Conservation (phyloP, 169 alveolate genomes). For the Cryptosporidium meleagridis region DNA sequence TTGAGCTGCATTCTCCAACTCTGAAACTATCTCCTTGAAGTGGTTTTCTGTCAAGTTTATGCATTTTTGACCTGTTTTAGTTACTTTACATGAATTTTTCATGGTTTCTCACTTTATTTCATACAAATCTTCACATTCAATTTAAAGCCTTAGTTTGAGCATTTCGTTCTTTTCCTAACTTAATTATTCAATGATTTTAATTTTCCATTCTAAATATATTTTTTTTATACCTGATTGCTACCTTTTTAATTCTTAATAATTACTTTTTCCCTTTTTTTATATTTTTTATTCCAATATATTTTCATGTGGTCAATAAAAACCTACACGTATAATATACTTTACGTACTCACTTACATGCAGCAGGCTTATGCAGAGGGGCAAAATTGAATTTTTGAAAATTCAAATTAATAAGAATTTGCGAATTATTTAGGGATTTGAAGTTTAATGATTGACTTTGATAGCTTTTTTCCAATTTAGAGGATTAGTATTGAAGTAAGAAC, state of each 20-base stretch:
- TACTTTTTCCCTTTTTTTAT: not conserved
- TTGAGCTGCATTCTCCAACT: conserved; percentile 61
- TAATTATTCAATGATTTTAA: conserved; percentile 6
- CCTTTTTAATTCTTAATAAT: conserved; percentile 3
- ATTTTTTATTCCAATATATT: not conserved
- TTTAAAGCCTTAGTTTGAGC: not conserved
- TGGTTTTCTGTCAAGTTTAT: conserved; percentile 42
- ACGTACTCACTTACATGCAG: conserved; percentile 70
- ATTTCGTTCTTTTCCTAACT: conserved; percentile 9
- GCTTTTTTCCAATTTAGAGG: too few relatives aligned
- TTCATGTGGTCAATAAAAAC: conserved; percentile 61
- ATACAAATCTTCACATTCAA: not conserved
- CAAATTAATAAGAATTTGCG: not conserved
- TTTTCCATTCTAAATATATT: not conserved
- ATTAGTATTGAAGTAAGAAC: too few relatives aligned
- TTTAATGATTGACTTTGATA: too few relatives aligned
- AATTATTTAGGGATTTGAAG: not conserved
- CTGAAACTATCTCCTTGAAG: conserved; percentile 35
- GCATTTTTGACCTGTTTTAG: conserved; percentile 27
- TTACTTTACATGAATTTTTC: conserved; percentile 17
- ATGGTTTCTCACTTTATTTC: not conserved
- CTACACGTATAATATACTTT: conserved; percentile 60
- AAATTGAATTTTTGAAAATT: not conserved
- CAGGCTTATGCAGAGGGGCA: conserved; percentile 26
- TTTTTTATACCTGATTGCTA: conserved; percentile 4